phyloP scores from a whole-genome alignment of 1,284 basidiomycete genomes.

The Cryptococcus sp. region DNA sequence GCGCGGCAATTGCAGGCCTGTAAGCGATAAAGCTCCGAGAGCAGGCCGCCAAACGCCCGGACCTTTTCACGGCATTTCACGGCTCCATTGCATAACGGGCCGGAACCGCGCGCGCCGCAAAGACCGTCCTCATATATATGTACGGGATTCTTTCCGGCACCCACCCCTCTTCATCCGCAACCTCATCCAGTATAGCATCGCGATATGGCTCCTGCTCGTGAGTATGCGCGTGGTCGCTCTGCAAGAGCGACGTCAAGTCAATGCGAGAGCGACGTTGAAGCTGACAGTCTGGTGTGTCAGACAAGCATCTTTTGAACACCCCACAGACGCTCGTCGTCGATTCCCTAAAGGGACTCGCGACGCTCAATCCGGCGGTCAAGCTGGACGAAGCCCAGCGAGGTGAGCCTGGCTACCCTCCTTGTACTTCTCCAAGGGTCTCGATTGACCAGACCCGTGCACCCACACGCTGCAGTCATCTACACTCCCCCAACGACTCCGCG shows the following conservation, averaged over 20 bases:
- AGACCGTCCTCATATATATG: background rate
- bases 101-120: background rate
- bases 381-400: slow-evolving; percentile 57
- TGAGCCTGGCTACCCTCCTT: slow-evolving; percentile 6
- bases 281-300: slow-evolving; percentile 11
- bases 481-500: slow-evolving; percentile 47
- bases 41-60: background rate
- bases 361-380: slow-evolving; percentile 65
- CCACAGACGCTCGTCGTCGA: slow-evolving; percentile 69
- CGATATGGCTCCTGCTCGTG: slow-evolving; percentile 12
- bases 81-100: background rate
- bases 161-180: background rate
- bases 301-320: slow-evolving; percentile 72
- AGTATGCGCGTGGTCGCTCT: background rate
- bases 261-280: background rate
- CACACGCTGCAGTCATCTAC: slow-evolving; percentile 35
- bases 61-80: background rate
- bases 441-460: background rate
- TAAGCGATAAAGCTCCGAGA: background rate
- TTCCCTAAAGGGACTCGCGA: slow-evolving; percentile 68
- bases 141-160: background rate
- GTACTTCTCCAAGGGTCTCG: background rate
- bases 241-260: background rate
- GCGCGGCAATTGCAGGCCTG: no score
- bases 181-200: background rate